A percentile compares a stretch with the other conserved stretches of the same genome.
Evolutionary conservation across 805 yeast species (phyloP).

Genomic region (Jamesozyma lodderae): DNA sequence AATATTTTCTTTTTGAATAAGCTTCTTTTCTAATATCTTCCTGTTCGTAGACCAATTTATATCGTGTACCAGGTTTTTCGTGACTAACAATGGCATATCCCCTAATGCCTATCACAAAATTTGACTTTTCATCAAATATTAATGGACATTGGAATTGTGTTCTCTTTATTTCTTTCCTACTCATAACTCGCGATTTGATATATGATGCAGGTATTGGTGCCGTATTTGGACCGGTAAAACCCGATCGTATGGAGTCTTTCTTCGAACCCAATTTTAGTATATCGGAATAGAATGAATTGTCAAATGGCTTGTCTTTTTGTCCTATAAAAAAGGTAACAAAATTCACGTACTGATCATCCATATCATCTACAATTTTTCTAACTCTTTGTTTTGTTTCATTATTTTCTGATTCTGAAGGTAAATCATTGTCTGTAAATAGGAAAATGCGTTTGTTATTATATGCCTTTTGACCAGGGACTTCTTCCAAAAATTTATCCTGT

Average conservation of each 20-base stretch:
- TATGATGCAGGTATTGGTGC: constrained; percentile 35
- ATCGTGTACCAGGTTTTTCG: constrained; percentile 39
- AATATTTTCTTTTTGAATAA: constrained; percentile 34
- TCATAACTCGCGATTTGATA: constrained; percentile 41
- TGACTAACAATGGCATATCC: constrained; percentile 61
- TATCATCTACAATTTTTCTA: constrained; percentile 51
- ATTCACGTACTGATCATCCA: constrained; percentile 42
- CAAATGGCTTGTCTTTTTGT: constrained; percentile 31
- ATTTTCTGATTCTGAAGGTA: constrained; percentile 44
- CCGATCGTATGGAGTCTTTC: constrained; percentile 6
- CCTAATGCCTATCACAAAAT: constrained; percentile 52
- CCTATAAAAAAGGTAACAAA: constrained; percentile 59
- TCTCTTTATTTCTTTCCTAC: constrained; percentile 54
- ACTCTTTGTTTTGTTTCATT: constrained; percentile 37
- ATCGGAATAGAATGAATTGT: constrained; percentile 43
- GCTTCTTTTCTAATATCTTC: constrained; percentile 47
- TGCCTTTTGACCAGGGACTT: constrained; percentile 32
- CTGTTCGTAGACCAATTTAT: constrained; percentile 45
- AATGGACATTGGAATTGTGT: constrained; percentile 55
- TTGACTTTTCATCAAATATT: constrained; percentile 39
- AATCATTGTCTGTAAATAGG: constrained; percentile 67
- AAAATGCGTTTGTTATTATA: constrained; percentile 54
- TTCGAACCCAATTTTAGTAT: constrained; percentile 33
- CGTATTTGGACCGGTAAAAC: constrained; percentile 34
- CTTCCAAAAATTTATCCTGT: constrained; percentile 45